Evolutionary conservation across 1,284 basidiomycete species (phyloP).

Genomic region (Wolfiporia cocos): DNA sequence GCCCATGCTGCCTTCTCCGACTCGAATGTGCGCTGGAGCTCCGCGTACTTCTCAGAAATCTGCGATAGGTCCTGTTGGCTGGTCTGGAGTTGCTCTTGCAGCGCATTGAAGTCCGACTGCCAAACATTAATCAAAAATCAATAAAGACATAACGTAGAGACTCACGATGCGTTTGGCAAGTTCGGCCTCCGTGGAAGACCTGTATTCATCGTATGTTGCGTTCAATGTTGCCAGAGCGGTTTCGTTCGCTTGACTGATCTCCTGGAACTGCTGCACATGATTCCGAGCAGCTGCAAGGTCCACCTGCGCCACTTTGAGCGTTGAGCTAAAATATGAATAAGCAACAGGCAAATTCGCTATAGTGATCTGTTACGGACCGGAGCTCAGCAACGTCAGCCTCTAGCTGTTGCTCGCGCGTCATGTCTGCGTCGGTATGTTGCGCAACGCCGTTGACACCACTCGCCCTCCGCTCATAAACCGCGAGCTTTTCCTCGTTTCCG

Average conservation of each 20-base stretch:
- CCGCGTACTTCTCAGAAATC: constrained; percentile 43
- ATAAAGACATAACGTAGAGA: constrained; percentile 2
- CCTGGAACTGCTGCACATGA: constrained; percentile 80
- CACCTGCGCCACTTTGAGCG: constrained; percentile 70
- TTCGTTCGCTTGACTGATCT: constrained; percentile 80
- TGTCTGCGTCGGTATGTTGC: constrained; percentile 33
- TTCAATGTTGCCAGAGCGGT: constrained; percentile 67
- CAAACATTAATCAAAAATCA: neutral
- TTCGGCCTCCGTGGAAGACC: constrained; percentile 58
- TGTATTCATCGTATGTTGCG: constrained; percentile 75
- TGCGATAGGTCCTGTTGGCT: constrained; percentile 54
- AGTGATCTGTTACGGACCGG: constrained; percentile 41
- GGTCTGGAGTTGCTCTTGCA: constrained; percentile 56
- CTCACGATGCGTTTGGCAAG: constrained; percentile 62
- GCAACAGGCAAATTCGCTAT: neutral
- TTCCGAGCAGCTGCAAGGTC: constrained; percentile 65
- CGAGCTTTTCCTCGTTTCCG: constrained; percentile 76
- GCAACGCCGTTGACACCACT: constrained; percentile 27
- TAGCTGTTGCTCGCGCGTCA: constrained; percentile 72
- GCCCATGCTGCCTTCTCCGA: constrained; percentile 62
- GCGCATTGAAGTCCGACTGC: constrained; percentile 61
- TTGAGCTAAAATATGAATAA: constrained; percentile 40
- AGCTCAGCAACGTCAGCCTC: constrained; percentile 83
- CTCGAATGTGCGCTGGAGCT: constrained; percentile 61
- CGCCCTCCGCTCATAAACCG: constrained; percentile 78